Base-by-base conservation (phyloP, 371 early-diverging fungal species). In the Chytridiales sp. region DNA sequence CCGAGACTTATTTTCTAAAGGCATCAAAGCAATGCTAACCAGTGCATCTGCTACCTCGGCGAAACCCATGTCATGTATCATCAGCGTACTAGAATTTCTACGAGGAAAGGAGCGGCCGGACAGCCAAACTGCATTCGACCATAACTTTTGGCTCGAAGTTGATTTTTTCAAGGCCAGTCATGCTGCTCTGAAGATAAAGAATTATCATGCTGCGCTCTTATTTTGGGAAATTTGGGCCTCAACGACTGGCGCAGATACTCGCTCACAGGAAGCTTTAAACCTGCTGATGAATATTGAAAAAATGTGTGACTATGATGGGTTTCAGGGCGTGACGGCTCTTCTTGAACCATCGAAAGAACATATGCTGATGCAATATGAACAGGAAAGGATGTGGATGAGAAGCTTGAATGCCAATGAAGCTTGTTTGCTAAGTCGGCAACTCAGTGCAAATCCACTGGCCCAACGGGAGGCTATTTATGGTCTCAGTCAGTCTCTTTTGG, bases 301-400 rank as follows among this genome's bases (percentile, higher is more conserved):
- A 22, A 26, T 22, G 27, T 38, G 74, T 32, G 64, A 66, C 38
- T 60, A 66, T 1, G 78, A 77, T 39, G 68, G 67, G 6, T 68
- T 73, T 24, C 65, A 73, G 13, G 78, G 78, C n/a, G 70, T 69
- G 4, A 58, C 69, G 29, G 47, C 61, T 1, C 32, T 22, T 3
- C 27, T 56, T n/a, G 63, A 61, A 3, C 51, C 50, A 6, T 49
- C 55, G 8, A 54, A 43, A n/a, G 35, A 44, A 17, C 48, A 34
- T 5, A n/a, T 66, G 32, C 31, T 66, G 19, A 32, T 56, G 36
- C 59, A 53, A 26, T 67, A 64, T 24, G 47, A 64, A 40, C 62
- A 61, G 35, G 62, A 69, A 65, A 48, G 55, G 22, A 19, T 67
- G 34, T 52, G 50, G 27, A 62, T 69, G 9, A 53, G 53, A 5